These are phyloP conservation scores for Silene uniflora DNA, from an alignment of 148 eudicot genomes.

Conservation along the genomic window DNA sequence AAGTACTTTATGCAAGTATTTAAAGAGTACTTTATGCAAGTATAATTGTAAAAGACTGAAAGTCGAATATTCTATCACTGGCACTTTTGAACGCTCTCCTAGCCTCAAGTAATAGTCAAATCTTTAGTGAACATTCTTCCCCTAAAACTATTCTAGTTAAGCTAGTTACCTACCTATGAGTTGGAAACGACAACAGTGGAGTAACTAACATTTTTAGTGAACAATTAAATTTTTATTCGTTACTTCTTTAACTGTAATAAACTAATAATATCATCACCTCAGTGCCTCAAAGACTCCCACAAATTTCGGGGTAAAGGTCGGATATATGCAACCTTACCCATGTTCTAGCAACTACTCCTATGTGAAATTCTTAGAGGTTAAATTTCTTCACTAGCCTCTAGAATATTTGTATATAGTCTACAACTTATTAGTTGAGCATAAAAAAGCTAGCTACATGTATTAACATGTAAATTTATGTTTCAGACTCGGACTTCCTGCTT, in stretches of 20 bases:
- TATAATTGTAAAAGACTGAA: background rate
- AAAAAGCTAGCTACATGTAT: background rate
- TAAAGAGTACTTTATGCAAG: background rate
- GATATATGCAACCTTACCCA: background rate
- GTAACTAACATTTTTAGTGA: background rate
- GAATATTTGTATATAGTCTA: constrained; percentile 11
- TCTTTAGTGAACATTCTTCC: background rate
- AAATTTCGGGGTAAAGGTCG: too few species aligned
- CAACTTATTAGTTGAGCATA: background rate
- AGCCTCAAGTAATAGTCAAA: too few species aligned
- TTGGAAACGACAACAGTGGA: background rate
- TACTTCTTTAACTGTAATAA: background rate
- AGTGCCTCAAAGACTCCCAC: too few species aligned
- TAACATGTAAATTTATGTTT: background rate
- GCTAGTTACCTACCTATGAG: background rate
- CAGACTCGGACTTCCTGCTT: background rate
- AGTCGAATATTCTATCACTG: too few species aligned
- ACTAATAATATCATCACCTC: background rate
- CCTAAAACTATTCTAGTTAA: background rate
- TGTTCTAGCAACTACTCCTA: constrained; percentile 4
- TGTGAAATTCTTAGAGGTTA: background rate
- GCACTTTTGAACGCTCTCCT: too few species aligned
- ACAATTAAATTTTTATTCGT: too few species aligned
- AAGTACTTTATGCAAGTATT: background rate
- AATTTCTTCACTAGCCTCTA: background rate